Evolutionary conservation across 2,329 filamentous ascomycete species (phyloP).

Genomic region (Phaeosphaeriaceae sp.): DNA sequence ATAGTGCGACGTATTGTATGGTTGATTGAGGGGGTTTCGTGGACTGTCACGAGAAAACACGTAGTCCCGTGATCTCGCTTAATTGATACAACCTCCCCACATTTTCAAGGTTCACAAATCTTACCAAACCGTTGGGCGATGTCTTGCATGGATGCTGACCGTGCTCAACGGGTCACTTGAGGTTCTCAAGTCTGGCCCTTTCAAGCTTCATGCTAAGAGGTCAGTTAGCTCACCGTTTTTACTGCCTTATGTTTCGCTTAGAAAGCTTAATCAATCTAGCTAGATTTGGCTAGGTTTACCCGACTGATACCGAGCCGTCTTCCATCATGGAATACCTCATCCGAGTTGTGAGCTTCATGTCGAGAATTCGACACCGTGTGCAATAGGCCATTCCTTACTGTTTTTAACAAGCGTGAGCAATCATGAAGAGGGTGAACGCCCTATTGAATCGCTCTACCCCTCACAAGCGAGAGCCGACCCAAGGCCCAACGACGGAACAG

Average conservation of each 20-base stretch:
- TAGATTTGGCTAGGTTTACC: not conserved
- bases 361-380: not conserved
- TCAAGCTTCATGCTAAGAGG: not conserved
- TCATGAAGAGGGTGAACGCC: conserved; percentile 8
- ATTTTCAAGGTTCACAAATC: not conserved
- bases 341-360: not conserved
- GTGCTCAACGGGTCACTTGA: not conserved
- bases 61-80: not conserved
- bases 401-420: not conserved
- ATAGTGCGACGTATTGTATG: no score
- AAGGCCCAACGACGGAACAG: not conserved
- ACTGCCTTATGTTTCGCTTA: not conserved
- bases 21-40: no score
- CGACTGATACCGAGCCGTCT: conserved; percentile 1
- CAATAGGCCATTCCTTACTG: not conserved
- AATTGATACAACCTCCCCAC: not conserved
- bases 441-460: conserved; percentile 3
- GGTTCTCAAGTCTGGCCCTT: not conserved
- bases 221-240: no score
- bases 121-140: not conserved
- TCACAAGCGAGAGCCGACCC: not conserved
- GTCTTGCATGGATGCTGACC: not conserved
- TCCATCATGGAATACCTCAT: not conserved
- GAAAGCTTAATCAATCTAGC: not conserved
- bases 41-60: not conserved